Evolutionary conservation across 148 eudicot species (phyloP), one percentile per base, ranked within the genome.

Genomic region (Vaccinium darrowii): DNA sequence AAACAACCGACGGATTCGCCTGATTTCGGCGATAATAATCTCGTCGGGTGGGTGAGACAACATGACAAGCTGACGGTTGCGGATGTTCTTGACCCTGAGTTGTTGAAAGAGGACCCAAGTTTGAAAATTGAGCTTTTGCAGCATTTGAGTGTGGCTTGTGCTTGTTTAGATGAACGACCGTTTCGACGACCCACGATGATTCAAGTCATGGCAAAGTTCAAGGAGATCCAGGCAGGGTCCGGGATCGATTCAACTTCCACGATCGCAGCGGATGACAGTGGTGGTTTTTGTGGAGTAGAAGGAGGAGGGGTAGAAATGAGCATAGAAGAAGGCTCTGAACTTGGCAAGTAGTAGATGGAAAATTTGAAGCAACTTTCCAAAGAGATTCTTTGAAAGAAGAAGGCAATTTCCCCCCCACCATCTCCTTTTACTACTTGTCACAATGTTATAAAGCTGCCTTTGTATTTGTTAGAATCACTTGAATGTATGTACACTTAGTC

Each of bases 131-230:
- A 96, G 90, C 95, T 97, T 49, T 81, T 93, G 33, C 89, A 95
- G 39, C 93, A 95, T 67, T 82, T 95, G 43, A 91, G 91, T 62
- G 98, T 97, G 1, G 99, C 99, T 6, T 90, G 92, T 78, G 92
- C 94, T 21, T 97, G 98, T 87, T 88, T 97, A 69, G 98, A 97
- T 43, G 99, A 97, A 60, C 91, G 98, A 57, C 93, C 94, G 6
- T 92, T 85, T 87, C 88, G 84, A 50, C 89, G 99, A 0, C 99
- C 99, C 1, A 95, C 96, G 2, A 97, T 97, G 98, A 94, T 97
- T 21, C 98, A 97, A 88, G 99, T 97, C n/a, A 90, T 97, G 98
- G 98, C 99, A 0, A 93, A 88, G 93, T 94, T 93, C 85, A 97
- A 95, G 87, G 98, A 97, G 80, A 97, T 97, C 53, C 95, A 95